Evolutionary conservation across 2,329 filamentous ascomycete species (phyloP).

Genomic region (Ambrosiella beaveri): DNA sequence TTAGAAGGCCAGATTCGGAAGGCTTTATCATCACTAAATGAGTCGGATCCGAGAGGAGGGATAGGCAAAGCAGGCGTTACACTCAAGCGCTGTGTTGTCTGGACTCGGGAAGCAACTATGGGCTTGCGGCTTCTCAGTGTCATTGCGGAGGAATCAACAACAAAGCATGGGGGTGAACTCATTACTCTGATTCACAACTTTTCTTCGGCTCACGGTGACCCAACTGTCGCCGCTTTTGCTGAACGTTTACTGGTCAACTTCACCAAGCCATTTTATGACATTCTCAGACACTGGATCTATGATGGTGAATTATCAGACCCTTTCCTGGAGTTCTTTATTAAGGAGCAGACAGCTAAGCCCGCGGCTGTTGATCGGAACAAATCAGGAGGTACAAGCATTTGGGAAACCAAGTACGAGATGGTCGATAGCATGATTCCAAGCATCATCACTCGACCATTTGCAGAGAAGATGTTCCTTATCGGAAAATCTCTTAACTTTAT

Average conservation of each 20-base stretch:
- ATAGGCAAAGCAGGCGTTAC: conserved; percentile 82
- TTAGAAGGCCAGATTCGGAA: conserved; percentile 81
- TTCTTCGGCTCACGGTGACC: conserved; percentile 84
- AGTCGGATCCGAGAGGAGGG: conserved; percentile 46
- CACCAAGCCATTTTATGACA: conserved; percentile 89
- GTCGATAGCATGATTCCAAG: conserved; percentile 50
- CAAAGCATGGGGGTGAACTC: conserved; percentile 70
- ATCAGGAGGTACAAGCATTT: conserved; percentile 64
- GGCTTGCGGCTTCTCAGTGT: conserved; percentile 81
- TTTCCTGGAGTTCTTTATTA: conserved; percentile 87
- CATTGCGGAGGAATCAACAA: conserved; percentile 80
- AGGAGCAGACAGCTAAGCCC: conserved; percentile 40
- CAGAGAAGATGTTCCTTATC: conserved; percentile 90
- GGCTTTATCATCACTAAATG: conserved; percentile 58
- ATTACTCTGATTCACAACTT: conserved; percentile 89
- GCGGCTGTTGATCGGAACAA: conserved; percentile 25
- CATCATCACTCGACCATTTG: conserved; percentile 85
- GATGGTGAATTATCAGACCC: conserved; percentile 96
- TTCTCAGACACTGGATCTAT: conserved; percentile 93
- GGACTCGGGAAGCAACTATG: conserved; percentile 95
- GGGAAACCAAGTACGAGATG: conserved; percentile 54
- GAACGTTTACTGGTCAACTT: conserved; percentile 75
- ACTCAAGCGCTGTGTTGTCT: conserved; percentile 85
- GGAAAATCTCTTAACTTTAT: conserved; percentile 98
- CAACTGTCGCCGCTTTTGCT: conserved; percentile 83